These are phyloP conservation scores for Isabelozyma heimii DNA, from an alignment of 805 yeast species.

Conservation along the genomic window DNA sequence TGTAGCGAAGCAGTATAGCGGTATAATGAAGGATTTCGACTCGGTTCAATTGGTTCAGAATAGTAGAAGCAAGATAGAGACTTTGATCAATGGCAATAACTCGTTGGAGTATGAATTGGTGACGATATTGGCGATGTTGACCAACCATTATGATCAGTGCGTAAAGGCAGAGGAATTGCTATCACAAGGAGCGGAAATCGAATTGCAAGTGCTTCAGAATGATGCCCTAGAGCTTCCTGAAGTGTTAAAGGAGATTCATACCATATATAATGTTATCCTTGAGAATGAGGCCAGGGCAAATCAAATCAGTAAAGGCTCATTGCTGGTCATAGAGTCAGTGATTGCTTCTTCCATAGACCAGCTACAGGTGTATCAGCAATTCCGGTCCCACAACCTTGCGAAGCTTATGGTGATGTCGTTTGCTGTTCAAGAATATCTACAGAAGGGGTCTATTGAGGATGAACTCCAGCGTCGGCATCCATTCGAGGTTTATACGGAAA, in stretches of 20 bases:
- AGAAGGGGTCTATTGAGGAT: constrained; percentile 8
- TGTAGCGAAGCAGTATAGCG: constrained; percentile 14
- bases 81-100: constrained; percentile 39
- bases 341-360: constrained; percentile 13
- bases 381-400: constrained; percentile 24
- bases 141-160: constrained; percentile 84
- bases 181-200: constrained; percentile 21
- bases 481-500: constrained; percentile 19
- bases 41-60: constrained; percentile 11
- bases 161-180: constrained; percentile 36
- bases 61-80: constrained; percentile 7
- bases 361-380: constrained; percentile 13
- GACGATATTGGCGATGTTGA: constrained; percentile 61
- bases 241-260: constrained; percentile 48
- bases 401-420: constrained; percentile 17
- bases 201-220: constrained; percentile 43
- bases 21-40: constrained; percentile 8
- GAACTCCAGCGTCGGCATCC: constrained; percentile 9
- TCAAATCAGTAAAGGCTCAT: constrained; percentile 14
- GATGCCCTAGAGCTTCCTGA: constrained; percentile 58
- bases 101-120: constrained; percentile 69
- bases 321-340: constrained; percentile 11
- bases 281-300: constrained; percentile 33
- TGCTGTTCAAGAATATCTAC: constrained; percentile 10
- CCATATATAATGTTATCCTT: constrained; percentile 32